phyloP scores from a whole-genome alignment of 2,329 filamentous ascomycete species.

The Esteya vermicola region DNA sequence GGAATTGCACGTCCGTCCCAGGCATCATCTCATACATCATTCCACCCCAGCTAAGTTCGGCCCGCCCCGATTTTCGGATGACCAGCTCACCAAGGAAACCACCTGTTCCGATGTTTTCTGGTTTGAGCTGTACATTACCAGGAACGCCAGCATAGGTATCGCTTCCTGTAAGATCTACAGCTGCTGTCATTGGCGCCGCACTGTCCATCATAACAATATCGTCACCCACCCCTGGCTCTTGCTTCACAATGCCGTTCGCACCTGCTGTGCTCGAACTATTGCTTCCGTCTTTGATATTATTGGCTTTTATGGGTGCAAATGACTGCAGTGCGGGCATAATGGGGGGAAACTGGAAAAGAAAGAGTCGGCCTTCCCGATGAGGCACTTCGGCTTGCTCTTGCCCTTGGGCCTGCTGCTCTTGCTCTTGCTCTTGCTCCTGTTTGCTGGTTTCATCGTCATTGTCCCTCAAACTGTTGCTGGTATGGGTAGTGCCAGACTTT shows the following conservation, averaged over 20 bases:
- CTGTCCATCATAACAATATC: constrained; percentile 24
- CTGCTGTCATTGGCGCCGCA: constrained; percentile 11
- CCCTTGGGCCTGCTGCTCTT: background rate
- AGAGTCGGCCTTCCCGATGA: constrained; percentile 36
- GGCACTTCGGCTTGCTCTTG: constrained; percentile 2
- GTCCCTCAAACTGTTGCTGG: too few species aligned
- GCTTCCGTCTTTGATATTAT: too few species aligned
- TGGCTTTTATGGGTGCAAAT: constrained; percentile 1
- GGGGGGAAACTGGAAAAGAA: constrained; percentile 52
- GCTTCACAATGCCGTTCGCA: constrained; percentile 21
- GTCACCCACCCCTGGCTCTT: constrained; percentile 20
- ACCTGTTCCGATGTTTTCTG: constrained; percentile 18
- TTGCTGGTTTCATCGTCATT: too few species aligned
- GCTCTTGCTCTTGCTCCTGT: background rate
- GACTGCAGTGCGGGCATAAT: constrained; percentile 40
- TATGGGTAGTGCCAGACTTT: too few species aligned
- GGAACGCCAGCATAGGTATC: constrained; percentile 14
- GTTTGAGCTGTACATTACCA: constrained; percentile 14
- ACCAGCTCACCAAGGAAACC: constrained; percentile 47
- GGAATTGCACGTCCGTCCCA: constrained; percentile 34
- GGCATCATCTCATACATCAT: constrained; percentile 38
- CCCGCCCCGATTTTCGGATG: constrained; percentile 46
- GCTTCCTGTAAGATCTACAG: constrained; percentile 31
- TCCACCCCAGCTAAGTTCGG: constrained; percentile 50
- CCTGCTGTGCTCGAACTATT: too few species aligned